Base-by-base conservation (phyloP, 257 asterid species). In the Haberlea rhodopensis region DNA sequence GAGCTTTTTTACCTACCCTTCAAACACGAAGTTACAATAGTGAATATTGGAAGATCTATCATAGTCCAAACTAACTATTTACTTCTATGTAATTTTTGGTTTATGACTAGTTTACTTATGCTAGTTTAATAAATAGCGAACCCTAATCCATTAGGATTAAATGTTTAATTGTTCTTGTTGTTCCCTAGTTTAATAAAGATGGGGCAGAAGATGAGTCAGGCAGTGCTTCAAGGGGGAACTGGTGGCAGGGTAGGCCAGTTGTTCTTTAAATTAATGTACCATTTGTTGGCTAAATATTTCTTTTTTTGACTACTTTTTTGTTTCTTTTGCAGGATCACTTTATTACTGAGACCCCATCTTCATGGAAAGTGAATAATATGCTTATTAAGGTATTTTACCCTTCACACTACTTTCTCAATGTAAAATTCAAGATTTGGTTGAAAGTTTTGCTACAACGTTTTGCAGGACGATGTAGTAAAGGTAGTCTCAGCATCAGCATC, bases 201-300 rank as follows among this genome's bases (percentile, higher is more conserved):
- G 80, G 60, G 2, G 85, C 72, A 57, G 92, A 82, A 53, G 92
- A 86, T 53, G 90, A 84, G 67, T 73, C 84, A 0, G 84, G 73
- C 54, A 55, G 78, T 48, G 96, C 95, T 34, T 80, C 95, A 1
- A 79, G 95, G 67, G 96, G 96, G 25, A 80, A 88, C 58, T 88
- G 96, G 96, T 88, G 96, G 96, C 83, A 78, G 85, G 96, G 95
- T 89, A 70, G 34, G 70, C 52, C 54, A 52, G 13, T 37, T 37
- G 5, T 34, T 57, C 40, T 21, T 6, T 18, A 51, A 25, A 8
- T 20, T 16, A 0, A n/a, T 29, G 8, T 3, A 6, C 7, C 7
- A 5, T 18, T 32, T n/a, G 25, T 25, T 53, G 8, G 45, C 22
- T 3, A 34, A 5, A 3, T 1, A 28, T 49, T 28, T 13, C 16